Evolutionary conservation across 495 filamentous ascomycete genomes (phyloP).

Genomic region (Penicillium roqueforti): DNA sequence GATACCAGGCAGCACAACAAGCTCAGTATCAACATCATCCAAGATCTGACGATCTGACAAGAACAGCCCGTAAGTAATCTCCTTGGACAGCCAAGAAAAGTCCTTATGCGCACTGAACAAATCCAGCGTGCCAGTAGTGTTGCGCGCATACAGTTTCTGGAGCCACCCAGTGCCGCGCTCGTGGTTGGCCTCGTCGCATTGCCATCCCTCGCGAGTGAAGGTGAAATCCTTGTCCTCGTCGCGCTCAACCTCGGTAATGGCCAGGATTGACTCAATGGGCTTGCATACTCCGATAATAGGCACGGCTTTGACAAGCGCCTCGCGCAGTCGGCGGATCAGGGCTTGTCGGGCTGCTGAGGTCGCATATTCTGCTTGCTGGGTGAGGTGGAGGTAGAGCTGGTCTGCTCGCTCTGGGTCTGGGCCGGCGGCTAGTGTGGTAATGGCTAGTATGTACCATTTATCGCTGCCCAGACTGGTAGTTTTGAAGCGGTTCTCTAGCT

Average conservation of each 20-base stretch:
- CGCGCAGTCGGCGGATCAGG: conserved; percentile 48
- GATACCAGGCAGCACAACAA: conserved; percentile 53
- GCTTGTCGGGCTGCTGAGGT: conserved; percentile 38
- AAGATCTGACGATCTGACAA: conserved; percentile 52
- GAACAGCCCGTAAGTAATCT: conserved; percentile 56
- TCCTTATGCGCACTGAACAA: conserved; percentile 49
- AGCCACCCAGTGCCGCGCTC: conserved; percentile 45
- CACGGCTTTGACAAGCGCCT: conserved; percentile 49
- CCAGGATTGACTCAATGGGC: conserved; percentile 47
- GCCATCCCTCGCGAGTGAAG: conserved; percentile 39
- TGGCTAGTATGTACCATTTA: conserved; percentile 55
- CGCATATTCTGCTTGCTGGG: conserved; percentile 34
- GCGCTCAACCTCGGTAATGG: conserved; percentile 44
- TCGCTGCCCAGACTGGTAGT: conserved; percentile 43
- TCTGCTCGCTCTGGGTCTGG: conserved; percentile 45
- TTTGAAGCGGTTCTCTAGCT: conserved; percentile 49
- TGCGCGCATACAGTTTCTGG: conserved; percentile 36
- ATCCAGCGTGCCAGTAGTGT: conserved; percentile 36
- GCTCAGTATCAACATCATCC: conserved; percentile 50
- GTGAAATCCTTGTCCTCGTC: conserved; percentile 51
- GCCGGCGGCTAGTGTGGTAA: conserved; percentile 41
- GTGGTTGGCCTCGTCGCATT: conserved; percentile 44
- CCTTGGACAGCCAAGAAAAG: conserved; percentile 37
- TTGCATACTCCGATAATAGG: conserved; percentile 52
- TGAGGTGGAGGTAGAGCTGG: conserved; percentile 49